Percentiles rank a stretch among this genome's conserved stretches.
phyloP scores from a whole-genome alignment of 108 stramenopile genomes.

The Cyclotella baltica region DNA sequence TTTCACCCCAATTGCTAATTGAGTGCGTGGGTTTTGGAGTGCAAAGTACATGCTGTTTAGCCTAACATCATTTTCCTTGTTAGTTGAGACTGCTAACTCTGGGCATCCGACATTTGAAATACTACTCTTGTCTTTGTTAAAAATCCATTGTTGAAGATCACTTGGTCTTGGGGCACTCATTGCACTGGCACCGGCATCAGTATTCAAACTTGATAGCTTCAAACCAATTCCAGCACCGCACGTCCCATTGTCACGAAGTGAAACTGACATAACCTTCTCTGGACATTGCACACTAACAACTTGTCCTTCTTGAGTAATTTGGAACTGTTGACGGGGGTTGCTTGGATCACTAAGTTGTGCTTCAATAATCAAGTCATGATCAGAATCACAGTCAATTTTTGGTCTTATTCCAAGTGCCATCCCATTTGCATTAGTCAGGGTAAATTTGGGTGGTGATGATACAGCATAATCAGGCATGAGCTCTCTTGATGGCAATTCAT shows the following conservation, averaged over 20 bases:
- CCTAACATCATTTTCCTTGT: background rate
- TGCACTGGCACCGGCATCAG: background rate
- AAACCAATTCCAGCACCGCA: no score
- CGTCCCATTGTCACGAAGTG: background rate
- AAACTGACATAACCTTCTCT: no score
- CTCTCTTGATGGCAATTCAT: background rate
- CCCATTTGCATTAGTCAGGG: background rate
- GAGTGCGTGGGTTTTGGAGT: background rate
- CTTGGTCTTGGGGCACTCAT: background rate
- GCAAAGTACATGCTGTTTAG: background rate
- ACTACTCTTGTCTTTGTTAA: background rate
- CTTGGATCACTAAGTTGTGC: background rate
- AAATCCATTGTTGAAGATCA: background rate
- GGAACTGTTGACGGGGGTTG: background rate
- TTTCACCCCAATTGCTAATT: background rate
- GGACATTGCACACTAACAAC: background rate
- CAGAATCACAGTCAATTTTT: background rate
- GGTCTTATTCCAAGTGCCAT: background rate
- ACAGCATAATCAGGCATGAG: background rate
- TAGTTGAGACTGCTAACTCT: background rate
- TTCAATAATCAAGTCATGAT: background rate
- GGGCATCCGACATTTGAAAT: background rate
- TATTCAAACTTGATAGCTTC: no score
- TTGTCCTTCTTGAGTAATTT: background rate
- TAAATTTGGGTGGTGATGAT: background rate